Conservation (phyloP, 2,329 filamentous ascomycete species). For the Fusarium sp. region DNA sequence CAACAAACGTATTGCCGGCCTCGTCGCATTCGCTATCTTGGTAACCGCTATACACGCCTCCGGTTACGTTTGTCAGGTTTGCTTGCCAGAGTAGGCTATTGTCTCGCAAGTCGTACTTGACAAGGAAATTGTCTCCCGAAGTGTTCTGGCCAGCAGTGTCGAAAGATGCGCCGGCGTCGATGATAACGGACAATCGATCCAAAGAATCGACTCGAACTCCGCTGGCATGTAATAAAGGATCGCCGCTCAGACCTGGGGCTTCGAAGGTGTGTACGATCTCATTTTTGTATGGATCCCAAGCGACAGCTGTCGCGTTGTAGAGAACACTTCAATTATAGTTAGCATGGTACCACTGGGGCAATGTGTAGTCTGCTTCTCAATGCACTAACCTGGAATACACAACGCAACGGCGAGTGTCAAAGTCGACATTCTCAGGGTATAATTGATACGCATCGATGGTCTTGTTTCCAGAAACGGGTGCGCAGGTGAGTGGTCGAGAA, state of each 20-base stretch:
- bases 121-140: constrained; percentile 53
- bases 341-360: neutral
- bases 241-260: constrained; percentile 49
- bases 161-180: constrained; percentile 53
- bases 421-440: constrained; percentile 17
- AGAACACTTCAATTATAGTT: neutral
- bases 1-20: constrained; percentile 53
- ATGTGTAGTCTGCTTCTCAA: too few species aligned
- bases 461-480: constrained; percentile 6
- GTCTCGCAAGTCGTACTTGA: constrained; percentile 52
- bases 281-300: constrained; percentile 29
- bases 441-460: constrained; percentile 5
- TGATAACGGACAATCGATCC: constrained; percentile 52
- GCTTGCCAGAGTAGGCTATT: constrained; percentile 47
- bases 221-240: constrained; percentile 42
- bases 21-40: constrained; percentile 56
- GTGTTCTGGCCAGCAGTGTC: constrained; percentile 53
- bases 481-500: neutral
- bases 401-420: constrained; percentile 24
- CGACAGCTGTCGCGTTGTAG: constrained; percentile 18
- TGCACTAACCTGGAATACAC: constrained; percentile 9
- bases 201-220: constrained; percentile 53
- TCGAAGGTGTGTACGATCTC: constrained; percentile 44
- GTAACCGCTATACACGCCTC: constrained; percentile 53
- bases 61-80: constrained; percentile 50